Percentiles rank a stretch among this genome's conserved stretches.
Conservation (phyloP, 108 stramenopile genomes). For the Skeletonema grethae region DNA sequence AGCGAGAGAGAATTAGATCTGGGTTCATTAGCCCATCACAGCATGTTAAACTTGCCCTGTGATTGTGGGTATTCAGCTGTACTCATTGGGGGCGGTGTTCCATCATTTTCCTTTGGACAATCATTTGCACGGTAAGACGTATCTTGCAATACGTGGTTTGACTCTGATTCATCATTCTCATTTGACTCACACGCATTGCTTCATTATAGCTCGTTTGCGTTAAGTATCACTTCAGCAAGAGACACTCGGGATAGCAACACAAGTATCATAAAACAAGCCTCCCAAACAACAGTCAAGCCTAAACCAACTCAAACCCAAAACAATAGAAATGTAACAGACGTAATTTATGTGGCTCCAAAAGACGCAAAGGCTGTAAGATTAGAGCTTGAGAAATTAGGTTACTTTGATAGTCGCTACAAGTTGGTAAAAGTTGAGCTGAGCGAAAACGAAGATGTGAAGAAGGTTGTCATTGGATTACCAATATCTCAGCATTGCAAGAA, state of each 20-base stretch:
- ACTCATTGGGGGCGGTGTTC: slow-evolving; percentile 73
- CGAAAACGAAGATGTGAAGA: neutral
- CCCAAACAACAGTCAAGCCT: neutral
- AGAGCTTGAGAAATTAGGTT: slow-evolving; percentile 46
- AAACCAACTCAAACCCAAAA: neutral
- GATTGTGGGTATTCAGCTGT: slow-evolving; percentile 19
- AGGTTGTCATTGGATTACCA: neutral
- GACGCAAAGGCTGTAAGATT: slow-evolving; percentile 68
- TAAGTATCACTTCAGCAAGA: neutral
- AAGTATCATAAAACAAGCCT: neutral
- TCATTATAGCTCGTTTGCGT: neutral
- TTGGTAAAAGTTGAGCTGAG: slow-evolving; percentile 52
- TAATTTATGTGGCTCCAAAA: slow-evolving; percentile 58
- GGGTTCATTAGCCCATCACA: slow-evolving; percentile 64
- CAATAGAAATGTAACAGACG: slow-evolving; percentile 40
- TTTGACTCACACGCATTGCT: neutral
- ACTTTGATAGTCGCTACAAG: slow-evolving; percentile 68
- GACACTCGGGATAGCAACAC: neutral
- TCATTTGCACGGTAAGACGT: slow-evolving; percentile 61
- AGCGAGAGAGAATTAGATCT: slow-evolving; percentile 40
- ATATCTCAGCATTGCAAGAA: neutral
- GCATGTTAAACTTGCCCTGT: slow-evolving; percentile 37
- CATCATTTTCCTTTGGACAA: slow-evolving; percentile 81
- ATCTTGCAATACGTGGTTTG: neutral
- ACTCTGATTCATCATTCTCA: neutral